Conservation (phyloP, 768 basidiomycete genomes). For the Steccherinum ochraceum region DNA sequence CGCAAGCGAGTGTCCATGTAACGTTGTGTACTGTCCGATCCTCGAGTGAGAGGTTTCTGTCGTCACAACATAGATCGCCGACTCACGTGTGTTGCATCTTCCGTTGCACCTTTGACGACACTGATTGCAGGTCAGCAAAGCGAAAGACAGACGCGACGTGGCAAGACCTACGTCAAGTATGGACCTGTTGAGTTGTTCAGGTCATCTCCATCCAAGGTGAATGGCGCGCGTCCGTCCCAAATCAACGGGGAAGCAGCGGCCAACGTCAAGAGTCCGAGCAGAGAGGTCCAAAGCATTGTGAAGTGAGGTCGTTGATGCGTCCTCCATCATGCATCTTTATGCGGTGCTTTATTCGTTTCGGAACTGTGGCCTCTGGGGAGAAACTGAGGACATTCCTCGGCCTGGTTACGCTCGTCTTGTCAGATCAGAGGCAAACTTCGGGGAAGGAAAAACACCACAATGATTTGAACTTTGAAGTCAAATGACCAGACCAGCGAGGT, state of each 20-base stretch:
- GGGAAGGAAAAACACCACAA: background rate
- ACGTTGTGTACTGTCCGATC: constrained; percentile 39
- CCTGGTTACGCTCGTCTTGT: background rate
- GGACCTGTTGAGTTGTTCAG: constrained; percentile 44
- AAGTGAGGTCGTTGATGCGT: background rate
- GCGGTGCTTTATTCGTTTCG: too few relatives aligned
- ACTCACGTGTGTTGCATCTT: constrained; percentile 45
- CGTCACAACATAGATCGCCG: background rate
- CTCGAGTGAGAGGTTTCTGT: too few relatives aligned
- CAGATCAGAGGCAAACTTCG: background rate
- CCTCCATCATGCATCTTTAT: too few relatives aligned
- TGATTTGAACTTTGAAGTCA: too few relatives aligned
- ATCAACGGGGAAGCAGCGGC: constrained; percentile 29
- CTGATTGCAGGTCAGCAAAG: too few relatives aligned
- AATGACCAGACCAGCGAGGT: too few relatives aligned
- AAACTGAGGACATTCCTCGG: constrained; percentile 11
- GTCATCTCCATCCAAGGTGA: constrained; percentile 33
- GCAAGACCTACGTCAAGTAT: constrained; percentile 43
- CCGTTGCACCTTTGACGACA: constrained; percentile 43
- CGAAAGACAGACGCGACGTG: too few relatives aligned
- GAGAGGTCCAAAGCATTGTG: background rate
- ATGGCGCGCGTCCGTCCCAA: constrained; percentile 50
- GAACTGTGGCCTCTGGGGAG: too few relatives aligned
- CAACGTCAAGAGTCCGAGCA: constrained; percentile 1
- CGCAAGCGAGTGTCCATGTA: constrained; percentile 30